Conservation (phyloP, 108 stramenopile species). For the Stephanodiscus minutulus region DNA sequence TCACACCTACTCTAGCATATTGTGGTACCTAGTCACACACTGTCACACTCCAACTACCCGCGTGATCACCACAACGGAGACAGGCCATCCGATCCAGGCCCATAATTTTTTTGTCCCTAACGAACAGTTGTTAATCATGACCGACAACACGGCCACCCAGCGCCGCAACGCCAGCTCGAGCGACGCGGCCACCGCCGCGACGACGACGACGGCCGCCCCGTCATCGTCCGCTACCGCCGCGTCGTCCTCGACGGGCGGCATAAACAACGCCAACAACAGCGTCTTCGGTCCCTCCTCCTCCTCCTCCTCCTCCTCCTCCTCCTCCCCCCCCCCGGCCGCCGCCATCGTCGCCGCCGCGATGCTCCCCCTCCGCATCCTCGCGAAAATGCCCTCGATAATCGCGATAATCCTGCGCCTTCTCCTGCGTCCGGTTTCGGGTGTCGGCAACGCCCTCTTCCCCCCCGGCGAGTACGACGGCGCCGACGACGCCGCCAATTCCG, state of each 20-base stretch:
- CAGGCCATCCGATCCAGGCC: no score
- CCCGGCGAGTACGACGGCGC: constrained; percentile 67
- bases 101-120: no score
- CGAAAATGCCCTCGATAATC: constrained; percentile 25
- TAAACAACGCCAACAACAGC: not conserved
- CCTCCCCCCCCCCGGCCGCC: not conserved
- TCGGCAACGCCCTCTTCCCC: constrained; percentile 49
- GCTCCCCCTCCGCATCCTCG: constrained; percentile 19
- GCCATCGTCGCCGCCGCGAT: not conserved
- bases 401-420: constrained; percentile 47
- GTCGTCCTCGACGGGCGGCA: not conserved
- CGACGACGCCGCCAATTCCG: constrained; percentile 50
- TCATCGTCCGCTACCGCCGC: not conserved
- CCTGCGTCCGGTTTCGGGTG: constrained; percentile 54
- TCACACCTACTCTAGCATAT: no score
- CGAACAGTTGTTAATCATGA: constrained; percentile 2
- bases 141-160: constrained; percentile 4
- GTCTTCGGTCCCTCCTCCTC: not conserved
- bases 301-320: not conserved
- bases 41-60: no score
- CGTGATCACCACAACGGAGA: no score
- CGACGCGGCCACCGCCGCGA: not conserved
- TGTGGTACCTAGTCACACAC: no score
- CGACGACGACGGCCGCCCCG: not conserved
- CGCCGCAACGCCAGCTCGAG: not conserved